Evolutionary conservation across 2,329 filamentous ascomycete genomes (phyloP), one percentile per base, ranked within the genome.

Genomic region (Trichoderma sp.): DNA sequence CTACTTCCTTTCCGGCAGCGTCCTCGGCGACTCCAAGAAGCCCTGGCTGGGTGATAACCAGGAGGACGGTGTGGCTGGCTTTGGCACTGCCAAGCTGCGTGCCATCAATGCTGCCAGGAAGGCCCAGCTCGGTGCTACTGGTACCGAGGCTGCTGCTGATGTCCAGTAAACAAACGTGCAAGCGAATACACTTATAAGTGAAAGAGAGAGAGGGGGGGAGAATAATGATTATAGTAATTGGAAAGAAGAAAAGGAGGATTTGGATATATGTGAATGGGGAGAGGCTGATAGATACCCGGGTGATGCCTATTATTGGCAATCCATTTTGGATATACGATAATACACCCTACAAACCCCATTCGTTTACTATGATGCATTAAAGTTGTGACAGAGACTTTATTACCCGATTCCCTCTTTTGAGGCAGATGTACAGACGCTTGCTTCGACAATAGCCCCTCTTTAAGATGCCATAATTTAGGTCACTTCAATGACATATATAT

Each of bases 21-120:
- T 92, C 67, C 80, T 97, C 60, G 94, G 93, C 35, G 95, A 98
- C 79, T 89, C 91, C 64, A 89, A 90, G 83, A 99, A 99, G 86
- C 95, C 95, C 19, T 99, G 95, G 95, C 82, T 99, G 63, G 94
- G 94, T 2, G 86, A 88, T 68, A 89, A 93, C 77, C 95, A 99
- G 84, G 92, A 94, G 78, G 84, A 82, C 2, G 94, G 94, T 42
- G 85, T 94, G 60, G 87, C 87, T 17, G 94, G 94, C 2, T 78
- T 96, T 68, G 94, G 94, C 6, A 97, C 93, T 4, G 94, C 94
- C 58, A 95, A 92, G 84, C 84, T 89, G 72, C 91, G 88, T 83
- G 90, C 91, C 64, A 82, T 89, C 66, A 86, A 87, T 61, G 83
- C 82, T 61, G 87, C 86, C 4, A 77, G 81, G 56, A 81, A 79